Evolutionary conservation across 768 basidiomycete genomes (phyloP).

Genomic region (Neoboletus subvelutipes): DNA sequence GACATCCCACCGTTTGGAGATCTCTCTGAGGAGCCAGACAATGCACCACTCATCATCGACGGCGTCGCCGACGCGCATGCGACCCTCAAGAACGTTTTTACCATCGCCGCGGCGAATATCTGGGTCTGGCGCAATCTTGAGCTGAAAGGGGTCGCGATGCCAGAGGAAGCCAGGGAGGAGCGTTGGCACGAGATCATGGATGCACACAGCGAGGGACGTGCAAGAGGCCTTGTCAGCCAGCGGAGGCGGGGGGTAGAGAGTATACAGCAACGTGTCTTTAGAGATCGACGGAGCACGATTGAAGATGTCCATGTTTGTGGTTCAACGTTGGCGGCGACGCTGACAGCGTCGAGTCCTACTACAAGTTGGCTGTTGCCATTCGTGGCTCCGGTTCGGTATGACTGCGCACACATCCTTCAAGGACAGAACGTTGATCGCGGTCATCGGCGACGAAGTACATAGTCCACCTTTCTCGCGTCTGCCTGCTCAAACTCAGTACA

Average conservation of each 20-base stretch:
- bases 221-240: slow-evolving; percentile 58
- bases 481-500: slow-evolving; percentile 34
- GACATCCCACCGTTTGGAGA: slow-evolving; percentile 78
- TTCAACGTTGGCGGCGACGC: not conserved
- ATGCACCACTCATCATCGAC: slow-evolving; percentile 98
- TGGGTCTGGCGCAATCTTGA: slow-evolving; percentile 58
- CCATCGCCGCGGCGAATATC: slow-evolving; percentile 32
- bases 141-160: slow-evolving; percentile 82
- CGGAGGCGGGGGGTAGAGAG: slow-evolving; percentile 59
- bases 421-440: slow-evolving; percentile 86
- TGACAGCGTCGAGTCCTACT: not conserved
- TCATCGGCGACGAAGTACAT: slow-evolving; percentile 94
- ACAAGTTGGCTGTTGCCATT: slow-evolving; percentile 14
- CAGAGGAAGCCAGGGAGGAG: slow-evolving; percentile 67
- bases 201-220: slow-evolving; percentile 66
- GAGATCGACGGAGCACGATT: slow-evolving; percentile 74
- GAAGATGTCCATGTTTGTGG: slow-evolving; percentile 59
- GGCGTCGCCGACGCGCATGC: slow-evolving; percentile 90
- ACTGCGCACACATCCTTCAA: slow-evolving; percentile 58
- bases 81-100: slow-evolving; percentile 71
- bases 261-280: slow-evolving; percentile 83
- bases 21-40: slow-evolving; percentile 83
- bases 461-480: not conserved
- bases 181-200: slow-evolving; percentile 54
- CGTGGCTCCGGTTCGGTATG: slow-evolving; percentile 36